Conservation (phyloP, 2,329 filamentous ascomycete species). For the Endoconidiophora laricicola region DNA sequence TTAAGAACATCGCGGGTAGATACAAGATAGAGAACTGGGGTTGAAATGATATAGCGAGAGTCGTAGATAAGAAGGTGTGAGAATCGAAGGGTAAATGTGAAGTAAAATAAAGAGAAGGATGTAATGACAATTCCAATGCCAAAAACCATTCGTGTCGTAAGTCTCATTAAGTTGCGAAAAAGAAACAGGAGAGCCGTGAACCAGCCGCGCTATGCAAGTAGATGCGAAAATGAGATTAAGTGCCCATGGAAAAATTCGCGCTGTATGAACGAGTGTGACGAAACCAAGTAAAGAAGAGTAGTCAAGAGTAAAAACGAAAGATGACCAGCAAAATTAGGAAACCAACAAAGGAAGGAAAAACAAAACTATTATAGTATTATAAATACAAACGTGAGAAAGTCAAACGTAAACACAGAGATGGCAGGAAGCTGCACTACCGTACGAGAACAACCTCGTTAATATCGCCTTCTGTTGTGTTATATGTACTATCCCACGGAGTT, state of each 20-base stretch:
- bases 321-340: not conserved
- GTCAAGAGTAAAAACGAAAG: not conserved
- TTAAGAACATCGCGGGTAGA: too few species aligned
- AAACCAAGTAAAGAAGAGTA: constrained; percentile 1
- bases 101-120: constrained; percentile 2
- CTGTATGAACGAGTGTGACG: constrained; percentile 7
- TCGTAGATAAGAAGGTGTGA: too few species aligned
- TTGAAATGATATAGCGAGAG: too few species aligned
- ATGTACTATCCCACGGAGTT: constrained; percentile 24
- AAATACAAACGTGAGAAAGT: constrained; percentile 8
- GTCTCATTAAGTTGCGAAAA: constrained; percentile 6
- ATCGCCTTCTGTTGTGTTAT: constrained; percentile 26
- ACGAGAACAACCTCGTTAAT: constrained; percentile 29
- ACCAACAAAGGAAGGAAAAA: constrained; percentile 3
- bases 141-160: constrained; percentile 6
- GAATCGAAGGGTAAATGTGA: not conserved
- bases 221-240: constrained; percentile 6
- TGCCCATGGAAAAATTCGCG: constrained; percentile 6
- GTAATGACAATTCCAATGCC: constrained; percentile 3
- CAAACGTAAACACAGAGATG: constrained; percentile 10
- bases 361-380: constrained; percentile 10
- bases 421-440: constrained; percentile 18
- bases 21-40: too few species aligned
- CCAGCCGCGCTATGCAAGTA: constrained; percentile 8
- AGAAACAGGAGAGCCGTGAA: constrained; percentile 3